Evolutionary conservation across 192 early-diverging fungal species (phyloP), one percentile per base, ranked within the genome.

Genomic region (Coemansia sp.): DNA sequence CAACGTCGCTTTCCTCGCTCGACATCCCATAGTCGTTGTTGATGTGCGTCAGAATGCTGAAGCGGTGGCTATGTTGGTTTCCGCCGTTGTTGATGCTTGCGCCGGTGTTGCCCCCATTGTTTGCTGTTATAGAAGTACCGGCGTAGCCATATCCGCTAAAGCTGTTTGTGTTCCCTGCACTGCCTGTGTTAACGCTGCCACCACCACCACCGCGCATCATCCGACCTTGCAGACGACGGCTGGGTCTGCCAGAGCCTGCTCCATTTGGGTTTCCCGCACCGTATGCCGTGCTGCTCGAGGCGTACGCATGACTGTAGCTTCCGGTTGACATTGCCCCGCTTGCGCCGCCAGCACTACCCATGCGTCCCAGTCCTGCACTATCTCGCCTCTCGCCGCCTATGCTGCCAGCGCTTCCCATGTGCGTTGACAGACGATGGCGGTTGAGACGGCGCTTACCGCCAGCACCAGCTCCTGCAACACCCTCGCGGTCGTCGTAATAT

Each of bases 1-100:
- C 78, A 19, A 72, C 46, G 62, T 81, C 78, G 65, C 78, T 81
- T 62, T 75, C 73, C 43, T 81, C 78, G 71, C 73, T 81, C 55
- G 67, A 76, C 56, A 61, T 60, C 19, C 67, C 78, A 39, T 70
- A 81, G 66, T 81, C 78, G 74, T 76, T 76, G 64, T 73, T 74
- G 26, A 65, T n/a, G 55, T 81, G 78, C 11, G 78, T 71, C 56
- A 81, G 57, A 11, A 81, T 81, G 65, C 78, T 81, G 65, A 76
- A 81, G 13, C 78, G 78, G 64, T 81, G 78, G 9, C 74, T 70
- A 32, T 39, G 56, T 46, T 57, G 22, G 51, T 22, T 39, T 26
- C 57, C 39, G 18, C 63, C 42, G 11, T 42, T 56, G 66, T 59
- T 79, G 62, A 63, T 73, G 72, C 69, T 80, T 19, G 66, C 41